Base-by-base conservation (phyloP, 2,329 filamentous ascomycete genomes). In the Elsinoe perseae region DNA sequence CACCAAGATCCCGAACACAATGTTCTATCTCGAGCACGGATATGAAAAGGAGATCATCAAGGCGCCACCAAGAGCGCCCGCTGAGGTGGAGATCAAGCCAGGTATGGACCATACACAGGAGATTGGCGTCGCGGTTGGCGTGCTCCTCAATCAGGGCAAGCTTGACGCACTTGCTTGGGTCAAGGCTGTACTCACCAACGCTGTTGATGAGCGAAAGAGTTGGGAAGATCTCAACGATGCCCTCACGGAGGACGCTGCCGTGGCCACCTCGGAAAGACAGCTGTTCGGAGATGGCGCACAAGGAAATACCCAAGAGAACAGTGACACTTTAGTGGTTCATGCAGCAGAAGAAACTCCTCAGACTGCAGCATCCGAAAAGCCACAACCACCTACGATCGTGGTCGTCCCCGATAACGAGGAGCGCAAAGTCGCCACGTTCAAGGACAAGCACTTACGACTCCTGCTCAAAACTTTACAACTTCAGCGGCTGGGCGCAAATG, bases 11-110 rank as follows among this genome's bases (percentile, higher is more conserved):
- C 85, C 84, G 53, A 80, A 81, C 44, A 95, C 89, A 0, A 80
- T 89, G 0, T 89, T 87, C 70, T 97, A 89, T 67, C 79, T 98
- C 4, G 91, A 97, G 66, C 90, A 91, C 65, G 93, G 93, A 0
- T 86, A 89, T 63, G 90, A 96, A 65, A 88, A 85, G 66, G 89
- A 92, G 61, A 81, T 85, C 0, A 68, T 84, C 21, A 79, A 80
- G 18, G 75, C 78, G n/a, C 79, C 82, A 42, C 80, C 84, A 8
- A 82, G 81, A 61, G 81, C 89, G 2, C 89, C 85, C 0, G 87
- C 87, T 9, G 88, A 95, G 66, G 76, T 98, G 18, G 87, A 93
- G 64, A 87, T 98, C 63, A 88, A 86, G 64, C 79, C 84, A 42
- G 81, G 80, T 1, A 80, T 86, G 60, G 84, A 86, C 40, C 73